Percentiles rank a stretch among this genome's conserved stretches.
Evolutionary conservation across 2,329 filamentous ascomycete species (phyloP).

Genomic region (Dothideomycetes sp.): DNA sequence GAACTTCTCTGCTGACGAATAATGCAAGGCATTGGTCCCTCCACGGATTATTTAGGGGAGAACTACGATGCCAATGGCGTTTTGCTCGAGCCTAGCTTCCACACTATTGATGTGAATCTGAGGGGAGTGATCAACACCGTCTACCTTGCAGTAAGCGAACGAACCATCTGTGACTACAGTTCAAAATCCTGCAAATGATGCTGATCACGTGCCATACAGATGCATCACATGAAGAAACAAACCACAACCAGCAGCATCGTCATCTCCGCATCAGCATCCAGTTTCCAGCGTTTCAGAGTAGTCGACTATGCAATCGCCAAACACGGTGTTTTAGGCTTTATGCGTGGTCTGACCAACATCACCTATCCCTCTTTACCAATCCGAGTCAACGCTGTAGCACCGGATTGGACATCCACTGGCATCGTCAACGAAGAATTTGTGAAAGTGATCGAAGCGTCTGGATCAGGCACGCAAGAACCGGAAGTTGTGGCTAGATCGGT

Average conservation of each 20-base stretch:
- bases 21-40: slow-evolving; percentile 30
- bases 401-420: slow-evolving; percentile 43
- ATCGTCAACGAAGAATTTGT: slow-evolving; percentile 33
- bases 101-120: slow-evolving; percentile 31
- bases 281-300: slow-evolving; percentile 38
- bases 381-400: slow-evolving; percentile 45
- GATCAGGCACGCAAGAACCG: slow-evolving; percentile 33
- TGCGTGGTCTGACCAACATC: slow-evolving; percentile 34
- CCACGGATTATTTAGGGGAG: slow-evolving; percentile 21
- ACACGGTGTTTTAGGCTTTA: slow-evolving; percentile 43
- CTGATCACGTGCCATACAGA: too few relatives aligned
- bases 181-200: too few relatives aligned
- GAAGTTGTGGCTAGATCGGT: slow-evolving; percentile 38
- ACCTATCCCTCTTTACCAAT: slow-evolving; percentile 33
- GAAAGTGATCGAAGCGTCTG: slow-evolving; percentile 18
- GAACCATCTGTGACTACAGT: too few relatives aligned
- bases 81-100: slow-evolving; percentile 21
- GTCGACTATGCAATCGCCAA: slow-evolving; percentile 46
- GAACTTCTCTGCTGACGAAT: not conserved
- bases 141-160: slow-evolving; percentile 28
- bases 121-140: slow-evolving; percentile 29
- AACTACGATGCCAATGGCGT: slow-evolving; percentile 24
- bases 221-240: slow-evolving; percentile 38
- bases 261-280: slow-evolving; percentile 40
- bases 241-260: slow-evolving; percentile 41